Evolutionary conservation across 148 eudicot genomes (phyloP).

Genomic region (Amaranthus palmeri): DNA sequence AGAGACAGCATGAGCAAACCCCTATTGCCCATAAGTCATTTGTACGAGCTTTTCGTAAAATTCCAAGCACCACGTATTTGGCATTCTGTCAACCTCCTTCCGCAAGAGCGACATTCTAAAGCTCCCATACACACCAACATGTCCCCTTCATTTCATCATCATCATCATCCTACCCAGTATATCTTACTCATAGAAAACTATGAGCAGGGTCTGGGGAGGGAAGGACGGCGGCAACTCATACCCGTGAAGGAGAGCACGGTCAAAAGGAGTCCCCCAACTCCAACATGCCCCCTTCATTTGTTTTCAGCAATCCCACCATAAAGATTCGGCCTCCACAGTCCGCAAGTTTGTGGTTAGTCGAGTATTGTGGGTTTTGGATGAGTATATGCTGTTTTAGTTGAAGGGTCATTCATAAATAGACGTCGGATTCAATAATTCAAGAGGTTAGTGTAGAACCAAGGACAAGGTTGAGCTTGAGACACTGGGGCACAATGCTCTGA

Average conservation of each 20-base stretch:
- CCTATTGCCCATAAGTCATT: constrained; percentile 94
- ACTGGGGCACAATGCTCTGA: constrained; percentile 58
- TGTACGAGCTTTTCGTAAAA: constrained; percentile 90
- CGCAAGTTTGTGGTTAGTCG: constrained; percentile 68
- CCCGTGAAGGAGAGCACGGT: no score
- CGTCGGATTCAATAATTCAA: constrained; percentile 57
- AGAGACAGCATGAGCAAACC: constrained; percentile 86
- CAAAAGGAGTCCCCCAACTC: no score
- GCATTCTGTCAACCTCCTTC: constrained; percentile 99
- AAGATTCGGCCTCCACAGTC: constrained; percentile 64
- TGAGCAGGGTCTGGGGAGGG: no score
- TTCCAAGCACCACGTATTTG: constrained; percentile 97
- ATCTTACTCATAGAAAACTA: no score
- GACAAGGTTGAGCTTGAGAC: constrained; percentile 41
- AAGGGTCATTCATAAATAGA: no score
- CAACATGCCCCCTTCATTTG: no score
- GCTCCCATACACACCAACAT: constrained; percentile 96
- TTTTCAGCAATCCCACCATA: constrained; percentile 76
- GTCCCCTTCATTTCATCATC: no score
- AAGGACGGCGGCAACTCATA: no score
- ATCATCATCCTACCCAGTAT: no score
- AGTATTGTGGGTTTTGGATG: constrained; percentile 65
- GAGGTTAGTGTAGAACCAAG: constrained; percentile 74
- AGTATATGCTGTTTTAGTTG: constrained; percentile 56
- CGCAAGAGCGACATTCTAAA: constrained; percentile 96